phyloP scores from a whole-genome alignment of 2,329 filamentous ascomycete species.

The Ascochyta lentis region DNA sequence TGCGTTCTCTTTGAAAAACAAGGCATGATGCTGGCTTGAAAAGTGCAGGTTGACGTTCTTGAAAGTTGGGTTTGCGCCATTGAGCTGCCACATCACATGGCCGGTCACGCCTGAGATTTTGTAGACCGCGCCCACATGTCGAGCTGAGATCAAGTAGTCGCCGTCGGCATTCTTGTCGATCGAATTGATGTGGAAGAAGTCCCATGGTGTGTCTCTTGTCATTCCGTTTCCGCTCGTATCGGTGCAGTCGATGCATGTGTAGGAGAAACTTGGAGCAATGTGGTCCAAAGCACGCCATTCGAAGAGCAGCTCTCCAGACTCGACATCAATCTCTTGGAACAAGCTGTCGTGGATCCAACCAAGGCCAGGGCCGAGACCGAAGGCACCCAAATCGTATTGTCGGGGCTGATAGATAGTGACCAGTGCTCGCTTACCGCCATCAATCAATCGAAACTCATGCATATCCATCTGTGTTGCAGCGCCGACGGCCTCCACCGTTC shows the following conservation, averaged over 20 bases:
- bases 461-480: slow-evolving; percentile 15
- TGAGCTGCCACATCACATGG: slow-evolving; percentile 43
- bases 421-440: slow-evolving; percentile 10
- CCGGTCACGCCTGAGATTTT: slow-evolving; percentile 34
- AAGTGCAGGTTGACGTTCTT: slow-evolving; percentile 31
- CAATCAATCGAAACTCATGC: slow-evolving; percentile 13
- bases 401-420: slow-evolving; percentile 48
- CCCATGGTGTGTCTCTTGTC: slow-evolving; percentile 29
- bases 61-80: slow-evolving; percentile 36
- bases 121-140: slow-evolving; percentile 34
- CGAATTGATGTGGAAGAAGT: slow-evolving; percentile 52
- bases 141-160: slow-evolving; percentile 38
- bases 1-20: slow-evolving; percentile 43
- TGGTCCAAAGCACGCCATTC: slow-evolving; percentile 46
- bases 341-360: slow-evolving; percentile 52
- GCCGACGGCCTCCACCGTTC: slow-evolving; percentile 10
- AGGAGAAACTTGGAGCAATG: slow-evolving; percentile 19
- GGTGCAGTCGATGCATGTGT: slow-evolving; percentile 15
- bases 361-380: slow-evolving; percentile 41
- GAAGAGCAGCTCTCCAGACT: slow-evolving; percentile 47
- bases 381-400: slow-evolving; percentile 47
- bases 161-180: slow-evolving; percentile 48
- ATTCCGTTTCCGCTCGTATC: slow-evolving; percentile 10
- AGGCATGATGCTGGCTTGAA: slow-evolving; percentile 58
- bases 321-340: slow-evolving; percentile 52